Evolutionary conservation across 2,329 filamentous ascomycete species (phyloP), one percentile per base, ranked within the genome.

Genomic region (Aspergillus quadrilineatus): DNA sequence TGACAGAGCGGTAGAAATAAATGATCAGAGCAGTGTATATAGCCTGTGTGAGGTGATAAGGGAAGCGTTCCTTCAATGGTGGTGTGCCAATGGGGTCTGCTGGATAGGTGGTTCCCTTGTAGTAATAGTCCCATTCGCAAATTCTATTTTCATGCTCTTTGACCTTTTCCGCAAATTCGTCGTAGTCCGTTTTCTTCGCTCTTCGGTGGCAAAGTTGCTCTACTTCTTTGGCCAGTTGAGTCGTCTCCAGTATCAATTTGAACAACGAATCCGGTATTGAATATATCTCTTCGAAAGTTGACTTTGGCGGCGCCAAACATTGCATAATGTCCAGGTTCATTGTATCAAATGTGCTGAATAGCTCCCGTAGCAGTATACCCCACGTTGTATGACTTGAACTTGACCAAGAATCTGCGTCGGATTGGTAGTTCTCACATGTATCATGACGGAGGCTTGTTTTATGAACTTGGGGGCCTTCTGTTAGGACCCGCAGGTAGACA

Each of bases 191-290:
- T n/a, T 29, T n/a, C 14, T 26, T 42, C 14, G 9, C 30, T 37
- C 46, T 42, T 8, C 17, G 17, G 29, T 45, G 37, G 8, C 46
- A 17, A 6, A 50, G 22, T n/a, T 14, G 43, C n/a, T 50, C 45
- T n/a, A 55, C 41, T 12, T 26, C 17, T 7, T 45, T 37, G 12
- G 37, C 46, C 2, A 55, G 41, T 14, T 55, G 46, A 14, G 46
- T 55, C 26, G 53, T 55, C 42, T 55, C 53, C n/a, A 55, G 32
- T 12, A 55, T 55, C 17, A 55, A 41, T 22, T 42, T 55, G 46
- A 55, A 55, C 22, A 55, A 22, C 2, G 53, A 55, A 8, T 55
- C 46, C 12, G 53, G 46, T 1, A 55, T 17, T 0, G 53, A 55
- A 32, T 55, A 55, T 37, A 55, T 55, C 26, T 45, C 45, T 12